Conservation (phyloP, 2,329 filamentous ascomycete species). For the Penicillium sp. region DNA sequence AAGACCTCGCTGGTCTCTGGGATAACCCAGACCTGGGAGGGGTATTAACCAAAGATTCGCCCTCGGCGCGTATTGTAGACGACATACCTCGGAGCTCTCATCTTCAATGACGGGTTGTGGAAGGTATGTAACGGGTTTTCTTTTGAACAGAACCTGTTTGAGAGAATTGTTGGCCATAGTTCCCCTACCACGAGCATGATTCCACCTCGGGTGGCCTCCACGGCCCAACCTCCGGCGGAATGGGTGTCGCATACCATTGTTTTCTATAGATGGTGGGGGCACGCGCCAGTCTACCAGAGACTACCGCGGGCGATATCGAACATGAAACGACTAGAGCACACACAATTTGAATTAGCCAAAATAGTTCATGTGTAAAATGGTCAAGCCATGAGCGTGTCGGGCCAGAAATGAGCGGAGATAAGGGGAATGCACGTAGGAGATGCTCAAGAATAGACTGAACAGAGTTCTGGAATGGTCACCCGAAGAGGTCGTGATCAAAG, state of each 20-base stretch:
- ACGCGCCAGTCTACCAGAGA: conserved; percentile 30
- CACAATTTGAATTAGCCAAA: conserved; percentile 18
- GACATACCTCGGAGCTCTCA: conserved; percentile 73
- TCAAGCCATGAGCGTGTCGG: not conserved
- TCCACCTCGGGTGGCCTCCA: conserved; percentile 1
- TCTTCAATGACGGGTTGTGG: conserved; percentile 70
- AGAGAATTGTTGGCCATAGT: conserved; percentile 20
- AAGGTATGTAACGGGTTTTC: conserved; percentile 86
- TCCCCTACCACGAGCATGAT: not conserved
- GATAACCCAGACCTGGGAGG: conserved; percentile 80
- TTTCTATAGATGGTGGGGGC: conserved; percentile 12
- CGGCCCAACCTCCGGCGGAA: not conserved
- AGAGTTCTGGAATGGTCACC: not conserved
- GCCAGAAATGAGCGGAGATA: not conserved
- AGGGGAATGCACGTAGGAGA: not conserved
- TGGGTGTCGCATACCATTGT: conserved; percentile 32
- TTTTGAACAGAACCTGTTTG: conserved; percentile 84
- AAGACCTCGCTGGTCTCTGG: conserved; percentile 88
- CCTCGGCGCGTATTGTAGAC: conserved; percentile 1
- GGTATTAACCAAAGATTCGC: conserved; percentile 8
- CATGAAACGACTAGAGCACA: conserved; percentile 20
- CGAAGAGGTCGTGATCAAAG: conserved; percentile 2
- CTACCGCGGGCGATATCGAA: conserved; percentile 11
- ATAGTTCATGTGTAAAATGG: not conserved
- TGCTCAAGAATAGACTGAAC: not conserved